phyloP scores from a whole-genome alignment of 75 land plant species.

The Cupressus sempervirens region DNA sequence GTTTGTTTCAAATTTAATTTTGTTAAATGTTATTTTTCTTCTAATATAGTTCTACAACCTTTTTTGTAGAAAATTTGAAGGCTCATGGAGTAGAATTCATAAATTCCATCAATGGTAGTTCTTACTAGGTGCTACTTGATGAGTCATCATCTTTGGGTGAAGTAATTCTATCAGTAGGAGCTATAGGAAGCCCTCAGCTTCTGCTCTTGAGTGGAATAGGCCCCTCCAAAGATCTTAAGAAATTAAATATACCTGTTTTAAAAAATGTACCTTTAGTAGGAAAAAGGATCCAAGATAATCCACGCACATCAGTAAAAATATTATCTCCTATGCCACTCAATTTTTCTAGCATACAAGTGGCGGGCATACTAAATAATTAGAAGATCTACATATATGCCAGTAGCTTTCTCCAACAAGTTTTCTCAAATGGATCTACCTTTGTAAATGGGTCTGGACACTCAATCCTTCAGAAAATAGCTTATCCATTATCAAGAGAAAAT shows the following conservation, averaged over 20 bases:
- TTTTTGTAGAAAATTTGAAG: no score
- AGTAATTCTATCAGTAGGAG: constrained; percentile 69
- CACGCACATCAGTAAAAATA: constrained; percentile 52
- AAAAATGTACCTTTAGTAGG: constrained; percentile 54
- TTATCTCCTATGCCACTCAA: constrained; percentile 50
- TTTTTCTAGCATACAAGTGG: constrained; percentile 60
- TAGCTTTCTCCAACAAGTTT: constrained; percentile 45
- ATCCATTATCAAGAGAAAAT: constrained; percentile 42
- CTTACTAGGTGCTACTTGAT: constrained; percentile 35
- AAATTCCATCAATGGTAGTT: constrained; percentile 31
- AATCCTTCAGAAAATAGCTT: constrained; percentile 53
- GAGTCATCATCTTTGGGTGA: constrained; percentile 28
- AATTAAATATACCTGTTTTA: constrained; percentile 49
- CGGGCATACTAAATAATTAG: constrained; percentile 61
- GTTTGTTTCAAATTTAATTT: no score
- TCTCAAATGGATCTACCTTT: background rate
- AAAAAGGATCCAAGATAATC: constrained; percentile 67
- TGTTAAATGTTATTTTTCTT: no score
- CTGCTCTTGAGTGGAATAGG: constrained; percentile 80
- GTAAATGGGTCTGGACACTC: constrained; percentile 33
- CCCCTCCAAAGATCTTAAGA: constrained; percentile 43
- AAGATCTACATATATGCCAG: constrained; percentile 57
- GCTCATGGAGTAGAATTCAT: constrained; percentile 16
- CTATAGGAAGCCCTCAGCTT: constrained; percentile 80
- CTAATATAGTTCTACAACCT: no score